Base-by-base conservation (phyloP, 164 flowering plant species). In the Piper betle region DNA sequence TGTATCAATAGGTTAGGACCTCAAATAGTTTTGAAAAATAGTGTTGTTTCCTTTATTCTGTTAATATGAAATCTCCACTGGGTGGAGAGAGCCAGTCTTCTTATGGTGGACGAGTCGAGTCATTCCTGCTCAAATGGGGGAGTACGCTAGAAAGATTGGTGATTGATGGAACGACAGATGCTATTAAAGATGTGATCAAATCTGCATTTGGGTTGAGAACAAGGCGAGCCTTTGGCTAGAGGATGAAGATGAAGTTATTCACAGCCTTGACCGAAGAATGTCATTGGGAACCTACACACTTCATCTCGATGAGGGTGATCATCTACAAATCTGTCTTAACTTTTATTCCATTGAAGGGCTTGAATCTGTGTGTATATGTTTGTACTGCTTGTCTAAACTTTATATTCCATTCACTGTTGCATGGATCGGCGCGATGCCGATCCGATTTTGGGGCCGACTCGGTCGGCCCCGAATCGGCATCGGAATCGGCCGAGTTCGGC, bases 231-330 rank as follows among this genome's bases (percentile, higher is more conserved):
- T 82, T 65, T 82, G 86, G 82, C 68, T 80, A 66, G 84, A 80
- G 69, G 86, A 78, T 75, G 86, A 77, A 71, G 73, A 73, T 54
- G 74, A 71, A 59, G 68, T 78, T 52, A 71, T 77, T 25, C 69
- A 80, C 20, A 64, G 73, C 55, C 74, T 82, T 69, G 84, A 78
- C 62, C 68, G 81, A 33, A 77, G 69, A 61, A 82, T 82, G 84
- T 84, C 86, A n/a, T 39, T 78, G 61, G 82, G 81, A 39, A 75
- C 70, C 18, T 80, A 80, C 42, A 65, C 74, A 58, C 82, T 82
- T 63, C 86, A 82, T 59, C 81, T 81, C 52, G 87, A 82, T 55
- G 80, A 80, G 60, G 87, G 87, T 81, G 76, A 72, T 43, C 15
- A 6, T 42, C 4, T 6, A 6, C 52, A 46, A 12, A 46, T 46